Base-by-base conservation (phyloP, 2,329 filamentous ascomycete genomes). In the Epicoccum nigrum region DNA sequence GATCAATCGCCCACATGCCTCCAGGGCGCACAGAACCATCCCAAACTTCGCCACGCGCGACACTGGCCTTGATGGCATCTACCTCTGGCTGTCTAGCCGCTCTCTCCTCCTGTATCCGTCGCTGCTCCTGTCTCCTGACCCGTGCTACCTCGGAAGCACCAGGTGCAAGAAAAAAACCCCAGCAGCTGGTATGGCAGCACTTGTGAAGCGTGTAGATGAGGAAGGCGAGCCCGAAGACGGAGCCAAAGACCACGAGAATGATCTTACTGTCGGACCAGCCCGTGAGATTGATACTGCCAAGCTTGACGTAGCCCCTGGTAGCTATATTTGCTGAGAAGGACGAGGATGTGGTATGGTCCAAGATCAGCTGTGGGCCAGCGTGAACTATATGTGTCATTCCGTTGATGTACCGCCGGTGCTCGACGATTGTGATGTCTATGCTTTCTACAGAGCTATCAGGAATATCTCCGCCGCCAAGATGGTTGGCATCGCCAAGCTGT, bases 281-380 rank as follows among this genome's bases (percentile, higher is more conserved):
- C 2, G 13, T 5, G 4, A n/a, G 7, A 7, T 30, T 30, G 1
- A 9, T 30, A 4, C 28, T 30, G 13, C 28, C 4, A 11, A 4
- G 7, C 28, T 6, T 25, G 23, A 25, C 23, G 6, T 7, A 25
- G 23, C 23, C 23, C 23, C 23, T 6, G 23, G 23, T 1, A 1
- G 23, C 9, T 6, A 25, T 3, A 9, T 9, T 25, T 9, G 6
- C 3, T 25, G 32, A 17, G 13, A 17, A 8, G 21, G n/a, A 15
- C n/a, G 20, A 25, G 15, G 23, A 5, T 13, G n/a, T 9, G 1
- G n/a, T 5, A 4, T 16, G 15, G 12, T 19, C 45, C 1, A 64
- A 23, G 5, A 51, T 50, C 2, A 64, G 21, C n/a, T 50, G 51
- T 3, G 55, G 61, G 4, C 59, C 61, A 4, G 46, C 39, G 23